These are phyloP conservation scores for Boletus sp. DNA, from an alignment of 1,284 basidiomycete species.

Conservation along the genomic window DNA sequence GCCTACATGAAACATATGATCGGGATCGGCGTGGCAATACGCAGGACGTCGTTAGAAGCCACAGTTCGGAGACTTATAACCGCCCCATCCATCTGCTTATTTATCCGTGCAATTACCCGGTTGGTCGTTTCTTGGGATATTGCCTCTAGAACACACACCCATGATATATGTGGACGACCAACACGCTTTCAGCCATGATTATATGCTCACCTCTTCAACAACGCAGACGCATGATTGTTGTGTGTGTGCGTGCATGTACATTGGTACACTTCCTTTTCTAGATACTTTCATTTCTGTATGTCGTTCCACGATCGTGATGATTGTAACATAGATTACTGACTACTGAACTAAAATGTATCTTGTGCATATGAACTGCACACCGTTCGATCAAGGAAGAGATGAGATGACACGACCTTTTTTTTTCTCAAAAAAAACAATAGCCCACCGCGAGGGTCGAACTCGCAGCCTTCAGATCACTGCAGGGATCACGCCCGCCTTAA, in stretches of 20 bases:
- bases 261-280: slow-evolving; percentile 10
- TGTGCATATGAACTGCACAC: slow-evolving; percentile 6
- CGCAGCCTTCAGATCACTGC: slow-evolving; percentile 84
- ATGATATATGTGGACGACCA: slow-evolving; percentile 21
- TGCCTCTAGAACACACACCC: slow-evolving; percentile 23
- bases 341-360: slow-evolving; percentile 16
- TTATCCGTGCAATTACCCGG: slow-evolving; percentile 28
- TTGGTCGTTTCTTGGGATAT: slow-evolving; percentile 32
- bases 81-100: slow-evolving; percentile 23
- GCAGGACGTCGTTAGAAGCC: slow-evolving; percentile 29
- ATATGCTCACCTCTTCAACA: slow-evolving; percentile 12
- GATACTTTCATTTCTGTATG: slow-evolving; percentile 14
- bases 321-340: slow-evolving; percentile 25
- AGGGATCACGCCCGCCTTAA: slow-evolving; percentile 52
- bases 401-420: too few species aligned
- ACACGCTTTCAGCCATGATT: slow-evolving; percentile 17
- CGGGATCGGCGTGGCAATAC: slow-evolving; percentile 14
- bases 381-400: neutral
- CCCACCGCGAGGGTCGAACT: slow-evolving; percentile 91
- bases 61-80: slow-evolving; percentile 10
- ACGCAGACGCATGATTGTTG: slow-evolving; percentile 9
- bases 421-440: slow-evolving; percentile 36
- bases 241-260: slow-evolving; percentile 16
- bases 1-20: slow-evolving; percentile 38
- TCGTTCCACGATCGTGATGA: slow-evolving; percentile 12